Conservation (phyloP, 192 early-diverging fungal species). For the Podila horticola region DNA sequence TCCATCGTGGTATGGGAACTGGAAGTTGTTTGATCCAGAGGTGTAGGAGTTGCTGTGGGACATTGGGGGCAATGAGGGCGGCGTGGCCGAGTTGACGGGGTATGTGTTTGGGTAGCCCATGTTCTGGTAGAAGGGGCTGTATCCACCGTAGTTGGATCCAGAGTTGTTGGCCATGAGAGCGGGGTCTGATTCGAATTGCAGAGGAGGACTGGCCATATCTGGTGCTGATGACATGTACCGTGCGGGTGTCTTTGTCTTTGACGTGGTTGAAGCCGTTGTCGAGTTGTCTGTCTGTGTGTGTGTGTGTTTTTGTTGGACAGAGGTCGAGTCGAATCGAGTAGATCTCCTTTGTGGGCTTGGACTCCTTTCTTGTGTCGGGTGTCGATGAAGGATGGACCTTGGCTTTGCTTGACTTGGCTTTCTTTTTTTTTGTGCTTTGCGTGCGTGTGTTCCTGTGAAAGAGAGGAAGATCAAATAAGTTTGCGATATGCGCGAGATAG, state of each 20-base stretch:
- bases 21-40: neutral
- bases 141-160: slow-evolving; percentile 33
- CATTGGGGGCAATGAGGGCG: neutral
- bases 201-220: slow-evolving; percentile 50
- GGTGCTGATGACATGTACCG: slow-evolving; percentile 24
- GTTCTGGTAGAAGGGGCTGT: slow-evolving; percentile 32
- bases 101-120: slow-evolving; percentile 11
- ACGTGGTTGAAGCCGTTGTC: neutral
- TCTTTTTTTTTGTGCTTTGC: neutral
- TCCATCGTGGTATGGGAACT: neutral
- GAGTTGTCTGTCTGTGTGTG: neutral
- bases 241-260: slow-evolving; percentile 4
- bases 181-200: slow-evolving; percentile 45
- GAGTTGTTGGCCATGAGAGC: slow-evolving; percentile 27
- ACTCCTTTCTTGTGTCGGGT: neutral
- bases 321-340: too few species aligned
- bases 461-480: too few species aligned
- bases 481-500: neutral
- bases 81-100: slow-evolving; percentile 2
- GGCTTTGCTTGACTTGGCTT: neutral
- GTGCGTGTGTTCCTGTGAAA: neutral
- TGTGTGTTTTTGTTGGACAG: neutral
- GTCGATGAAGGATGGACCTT: neutral
- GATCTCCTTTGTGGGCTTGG: neutral
- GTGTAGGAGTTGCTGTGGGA: neutral